Base-by-base conservation (phyloP, 345 rosid genomes). In the Mallotus nudiflorus region DNA sequence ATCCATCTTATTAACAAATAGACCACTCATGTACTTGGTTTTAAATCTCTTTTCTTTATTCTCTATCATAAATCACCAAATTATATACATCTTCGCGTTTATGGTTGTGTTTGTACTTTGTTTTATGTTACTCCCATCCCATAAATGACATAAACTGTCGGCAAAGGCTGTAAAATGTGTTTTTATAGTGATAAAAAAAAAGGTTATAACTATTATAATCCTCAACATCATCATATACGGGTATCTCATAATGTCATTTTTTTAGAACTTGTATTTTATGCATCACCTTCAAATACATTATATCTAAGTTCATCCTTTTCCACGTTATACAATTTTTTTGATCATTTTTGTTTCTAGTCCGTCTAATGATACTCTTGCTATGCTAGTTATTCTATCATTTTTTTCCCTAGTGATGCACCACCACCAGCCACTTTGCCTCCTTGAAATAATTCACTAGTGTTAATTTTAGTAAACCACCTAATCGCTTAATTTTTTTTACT, bases 151-250 rank as follows among this genome's bases (percentile, higher is more conserved):
- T n/a, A 66, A 66, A 4, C 9, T 50, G 14, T 12, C 19, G 10
- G 29, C 18, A 0, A 55, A 55, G 4, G 16, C 31, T 27, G 2
- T 18, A 0, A 66, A 66, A 51, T 66, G 59, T 66, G 69, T 66
- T 0, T 65, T 65, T 49, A 1, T 65, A n/a, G 46, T 66, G 57
- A 65, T 65, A 65, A 65, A 19, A 5, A 65, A 49, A 65, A 65
- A 28, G 40, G 58, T 3, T 49, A 29, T 50, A 0, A 33, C n/a
- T 68, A 0, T 13, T 68, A 44, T 45, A 40, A 68, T 56, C 44
- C 64, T 0, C 5, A 42, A 6, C 0, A 6, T 68, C 37, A n/a
- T 2, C 19, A 27, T 0, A 68, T 45, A 13, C 2, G 20, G 9
- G 14, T 68, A 0, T 68, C 72, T 42, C 29, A 12, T 42, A 19